Conservation (phyloP, 305 asterid species). For the Fraxinus floribunda region DNA sequence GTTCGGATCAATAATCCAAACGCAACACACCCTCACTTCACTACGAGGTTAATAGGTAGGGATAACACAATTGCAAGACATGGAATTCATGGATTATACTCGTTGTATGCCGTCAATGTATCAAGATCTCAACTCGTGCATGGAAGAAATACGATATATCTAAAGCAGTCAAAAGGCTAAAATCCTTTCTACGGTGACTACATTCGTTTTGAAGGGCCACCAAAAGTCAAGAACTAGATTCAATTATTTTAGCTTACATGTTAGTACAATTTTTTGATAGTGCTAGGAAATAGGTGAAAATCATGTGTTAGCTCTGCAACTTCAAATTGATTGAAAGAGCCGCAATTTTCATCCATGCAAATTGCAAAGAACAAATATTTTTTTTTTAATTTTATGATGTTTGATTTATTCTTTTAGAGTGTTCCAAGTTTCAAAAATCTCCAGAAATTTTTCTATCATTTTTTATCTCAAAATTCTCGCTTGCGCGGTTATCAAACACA, state of each 20-base stretch:
- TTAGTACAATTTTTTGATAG: background rate
- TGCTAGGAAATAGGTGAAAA: background rate
- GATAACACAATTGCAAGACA: conserved; percentile 74
- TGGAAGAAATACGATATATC: conserved; percentile 49
- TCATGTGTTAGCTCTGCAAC: background rate
- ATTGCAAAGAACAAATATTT: background rate
- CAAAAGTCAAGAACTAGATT: conserved; percentile 1
- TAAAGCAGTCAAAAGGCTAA: conserved; percentile 38
- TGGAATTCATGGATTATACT: conserved; percentile 70
- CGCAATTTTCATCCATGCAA: background rate
- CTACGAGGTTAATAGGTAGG: conserved; percentile 46
- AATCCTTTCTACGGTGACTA: conserved; percentile 48
- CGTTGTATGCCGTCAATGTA: conserved; percentile 33
- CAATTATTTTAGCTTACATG: background rate
- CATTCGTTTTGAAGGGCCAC: conserved; percentile 64
- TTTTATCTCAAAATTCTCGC: too few species aligned
- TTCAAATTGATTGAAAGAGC: background rate
- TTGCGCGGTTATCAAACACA: too few species aligned
- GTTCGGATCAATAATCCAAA: conserved; percentile 40
- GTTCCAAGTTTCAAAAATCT: background rate
- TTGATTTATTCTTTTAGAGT: background rate
- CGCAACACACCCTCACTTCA: conserved; percentile 29
- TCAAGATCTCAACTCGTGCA: conserved; percentile 29
- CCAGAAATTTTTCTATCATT: too few species aligned
- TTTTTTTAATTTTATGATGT: background rate